A percentile compares a stretch with the other conserved stretches of the same genome.
phyloP scores from a whole-genome alignment of 2,329 filamentous ascomycete species.

The Aspergillus alliaceus region DNA sequence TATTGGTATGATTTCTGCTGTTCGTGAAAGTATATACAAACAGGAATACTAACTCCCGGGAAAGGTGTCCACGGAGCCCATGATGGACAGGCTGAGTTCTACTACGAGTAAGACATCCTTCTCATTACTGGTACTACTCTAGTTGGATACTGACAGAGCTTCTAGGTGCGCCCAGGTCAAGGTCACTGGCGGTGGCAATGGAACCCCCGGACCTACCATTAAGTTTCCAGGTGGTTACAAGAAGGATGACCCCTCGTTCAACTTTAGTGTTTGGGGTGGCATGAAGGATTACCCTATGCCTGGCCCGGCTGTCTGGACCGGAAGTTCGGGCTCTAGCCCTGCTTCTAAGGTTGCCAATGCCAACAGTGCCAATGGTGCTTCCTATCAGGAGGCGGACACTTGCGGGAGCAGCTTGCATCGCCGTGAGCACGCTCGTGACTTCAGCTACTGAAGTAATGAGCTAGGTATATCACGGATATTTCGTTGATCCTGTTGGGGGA shows the following conservation, averaged over 20 bases:
- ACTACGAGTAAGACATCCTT: background rate
- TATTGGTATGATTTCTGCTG: background rate
- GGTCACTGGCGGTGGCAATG: background rate
- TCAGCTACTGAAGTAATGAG: background rate
- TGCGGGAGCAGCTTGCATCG: background rate
- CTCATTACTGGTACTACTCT: background rate
- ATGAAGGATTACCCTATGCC: constrained; percentile 20
- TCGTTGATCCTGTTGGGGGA: too few species aligned
- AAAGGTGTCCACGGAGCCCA: background rate
- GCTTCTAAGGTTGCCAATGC: background rate
- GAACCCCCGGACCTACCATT: constrained; percentile 8
- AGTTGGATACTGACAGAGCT: background rate
- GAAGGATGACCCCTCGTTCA: constrained; percentile 19
- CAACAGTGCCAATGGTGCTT: too few species aligned
- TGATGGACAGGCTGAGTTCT: background rate
- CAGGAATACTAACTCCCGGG: background rate
- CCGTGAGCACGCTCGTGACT: background rate
- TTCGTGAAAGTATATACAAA: background rate
- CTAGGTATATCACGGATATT: too few species aligned
- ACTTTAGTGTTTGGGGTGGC: constrained; percentile 17
- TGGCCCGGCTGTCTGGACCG: constrained; percentile 16
- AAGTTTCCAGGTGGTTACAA: constrained; percentile 17
- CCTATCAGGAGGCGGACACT: too few species aligned
- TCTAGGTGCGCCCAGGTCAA: background rate
- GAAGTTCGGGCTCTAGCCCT: background rate